Evolutionary conservation across 2,329 filamentous ascomycete genomes (phyloP).

Genomic region (Coleophoma crateriformis): DNA sequence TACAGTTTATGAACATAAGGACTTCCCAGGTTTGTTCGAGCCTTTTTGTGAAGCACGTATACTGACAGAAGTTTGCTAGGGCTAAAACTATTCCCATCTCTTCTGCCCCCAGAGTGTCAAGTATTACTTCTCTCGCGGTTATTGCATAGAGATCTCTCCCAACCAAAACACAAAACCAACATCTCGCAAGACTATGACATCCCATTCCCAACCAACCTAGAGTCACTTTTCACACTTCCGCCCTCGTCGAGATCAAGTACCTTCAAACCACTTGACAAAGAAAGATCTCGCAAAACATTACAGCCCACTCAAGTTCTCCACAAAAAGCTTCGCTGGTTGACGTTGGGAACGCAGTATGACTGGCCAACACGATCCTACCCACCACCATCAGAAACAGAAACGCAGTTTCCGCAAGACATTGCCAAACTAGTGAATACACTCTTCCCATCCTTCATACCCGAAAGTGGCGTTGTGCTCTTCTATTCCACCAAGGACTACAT

Average conservation of each 20-base stretch:
- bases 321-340: conserved; percentile 86
- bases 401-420: conserved; percentile 71
- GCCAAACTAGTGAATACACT: conserved; percentile 59
- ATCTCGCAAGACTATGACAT: conserved; percentile 75
- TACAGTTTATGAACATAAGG: conserved; percentile 24
- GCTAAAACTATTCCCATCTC: conserved; percentile 66
- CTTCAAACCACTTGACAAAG: conserved; percentile 51
- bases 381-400: conserved; percentile 43
- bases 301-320: conserved; percentile 66
- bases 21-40: conserved; percentile 19
- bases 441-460: conserved; percentile 71
- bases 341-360: conserved; percentile 90
- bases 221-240: conserved; percentile 50
- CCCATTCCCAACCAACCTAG: conserved; percentile 40
- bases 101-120: conserved; percentile 71
- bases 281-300: conserved; percentile 64
- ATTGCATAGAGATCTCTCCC: conserved; percentile 71
- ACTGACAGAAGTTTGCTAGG: conserved; percentile 10
- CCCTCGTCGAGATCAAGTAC: conserved; percentile 48
- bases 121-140: conserved; percentile 63
- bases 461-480: conserved; percentile 90
- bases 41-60: neutral
- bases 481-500: conserved; percentile 88
- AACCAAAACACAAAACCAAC: conserved; percentile 76
- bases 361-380: conserved; percentile 87